phyloP scores from a whole-genome alignment of 768 basidiomycete species.

The Suillus subalutaceus region DNA sequence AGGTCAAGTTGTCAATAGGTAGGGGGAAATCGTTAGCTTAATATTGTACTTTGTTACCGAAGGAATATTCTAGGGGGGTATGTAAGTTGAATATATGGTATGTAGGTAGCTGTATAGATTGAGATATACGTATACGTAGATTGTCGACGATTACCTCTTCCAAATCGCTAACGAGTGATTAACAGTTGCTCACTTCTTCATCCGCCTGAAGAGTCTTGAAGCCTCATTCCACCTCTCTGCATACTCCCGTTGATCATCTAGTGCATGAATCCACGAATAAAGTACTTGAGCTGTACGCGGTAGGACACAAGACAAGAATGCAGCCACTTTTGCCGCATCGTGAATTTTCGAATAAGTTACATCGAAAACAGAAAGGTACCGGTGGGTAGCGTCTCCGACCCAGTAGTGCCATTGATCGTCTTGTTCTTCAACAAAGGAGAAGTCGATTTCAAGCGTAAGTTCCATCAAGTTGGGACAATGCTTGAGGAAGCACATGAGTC shows the following conservation, averaged over 20 bases:
- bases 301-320: slow-evolving; percentile 30
- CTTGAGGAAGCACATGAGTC: slow-evolving; percentile 25
- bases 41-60: not conserved
- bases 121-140: not conserved
- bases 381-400: slow-evolving; percentile 2
- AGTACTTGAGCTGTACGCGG: slow-evolving; percentile 18
- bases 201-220: slow-evolving; percentile 22
- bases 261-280: slow-evolving; percentile 17
- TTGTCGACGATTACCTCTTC: not conserved
- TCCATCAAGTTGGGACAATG: slow-evolving; percentile 14
- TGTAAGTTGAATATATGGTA: not conserved
- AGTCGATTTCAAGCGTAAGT: slow-evolving; percentile 25
- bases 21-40: not conserved
- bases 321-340: slow-evolving; percentile 22
- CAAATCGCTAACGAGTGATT: not conserved
- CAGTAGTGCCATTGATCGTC: slow-evolving; percentile 11
- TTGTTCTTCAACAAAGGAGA: slow-evolving; percentile 17
- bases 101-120: not conserved
- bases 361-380: slow-evolving; percentile 7
- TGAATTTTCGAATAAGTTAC: slow-evolving; percentile 22
- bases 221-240: slow-evolving; percentile 28
- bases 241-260: slow-evolving; percentile 16
- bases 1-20: too few relatives aligned
- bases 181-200: not conserved
- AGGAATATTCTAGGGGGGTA: not conserved